These are phyloP conservation scores for Lycium ferocissimum DNA, from an alignment of 257 asterid species.

Conservation along the genomic window DNA sequence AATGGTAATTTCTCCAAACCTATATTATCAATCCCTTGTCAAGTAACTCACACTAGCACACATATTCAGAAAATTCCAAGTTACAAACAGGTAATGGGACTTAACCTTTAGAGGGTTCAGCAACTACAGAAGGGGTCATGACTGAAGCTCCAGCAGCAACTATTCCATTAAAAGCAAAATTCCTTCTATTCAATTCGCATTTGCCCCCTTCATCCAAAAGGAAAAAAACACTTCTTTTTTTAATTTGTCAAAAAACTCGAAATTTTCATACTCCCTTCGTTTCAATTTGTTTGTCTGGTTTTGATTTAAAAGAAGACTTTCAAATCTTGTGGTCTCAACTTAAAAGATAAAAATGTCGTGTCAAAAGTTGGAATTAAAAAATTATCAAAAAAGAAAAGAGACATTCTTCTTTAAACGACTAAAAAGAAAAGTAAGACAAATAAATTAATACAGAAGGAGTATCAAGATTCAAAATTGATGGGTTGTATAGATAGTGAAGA, in stretches of 20 bases:
- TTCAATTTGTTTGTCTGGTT: too few species aligned
- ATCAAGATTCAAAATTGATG: not conserved
- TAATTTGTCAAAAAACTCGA: not conserved
- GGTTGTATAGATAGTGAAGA: not conserved
- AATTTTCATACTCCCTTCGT: not conserved
- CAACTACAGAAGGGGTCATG: constrained; percentile 57
- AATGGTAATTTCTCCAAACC: constrained; percentile 75
- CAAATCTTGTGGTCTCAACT: too few species aligned
- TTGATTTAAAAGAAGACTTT: too few species aligned
- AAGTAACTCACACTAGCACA: constrained; percentile 23
- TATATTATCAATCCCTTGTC: constrained; percentile 32
- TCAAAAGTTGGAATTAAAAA: too few species aligned
- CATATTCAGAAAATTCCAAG: not conserved
- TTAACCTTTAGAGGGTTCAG: constrained; percentile 66
- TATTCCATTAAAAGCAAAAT: constrained; percentile 67
- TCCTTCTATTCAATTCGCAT: constrained; percentile 72
- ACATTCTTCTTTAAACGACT: too few species aligned
- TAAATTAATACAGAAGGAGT: too few species aligned
- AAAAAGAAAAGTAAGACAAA: too few species aligned
- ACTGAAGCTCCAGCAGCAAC: constrained; percentile 80
- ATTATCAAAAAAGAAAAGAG: too few species aligned
- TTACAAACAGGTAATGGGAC: not conserved
- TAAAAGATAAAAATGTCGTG: too few species aligned
- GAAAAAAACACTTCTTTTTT: not conserved
- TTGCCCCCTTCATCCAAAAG: constrained; percentile 53